These are phyloP conservation scores for Allomyces javanicus DNA, from an alignment of 192 early-diverging fungal species.

Conservation along the genomic window DNA sequence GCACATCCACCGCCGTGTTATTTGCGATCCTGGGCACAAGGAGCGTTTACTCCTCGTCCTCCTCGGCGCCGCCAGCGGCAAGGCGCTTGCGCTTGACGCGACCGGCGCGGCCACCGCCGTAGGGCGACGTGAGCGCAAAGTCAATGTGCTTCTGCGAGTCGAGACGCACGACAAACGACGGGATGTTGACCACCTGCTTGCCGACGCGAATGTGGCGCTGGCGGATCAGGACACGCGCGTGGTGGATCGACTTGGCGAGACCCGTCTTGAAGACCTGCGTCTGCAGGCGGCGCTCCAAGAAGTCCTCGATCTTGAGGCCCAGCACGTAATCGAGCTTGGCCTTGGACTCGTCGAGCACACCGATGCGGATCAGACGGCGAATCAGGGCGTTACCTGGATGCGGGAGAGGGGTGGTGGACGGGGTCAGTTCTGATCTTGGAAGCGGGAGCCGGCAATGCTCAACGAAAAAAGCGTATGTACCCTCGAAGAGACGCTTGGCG, in stretches of 20 bases:
- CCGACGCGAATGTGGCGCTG: conserved; percentile 98
- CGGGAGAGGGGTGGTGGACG: too few relatives aligned
- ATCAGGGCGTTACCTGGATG: conserved; percentile 64
- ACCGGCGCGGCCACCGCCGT: conserved; percentile 94
- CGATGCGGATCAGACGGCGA: conserved; percentile 92
- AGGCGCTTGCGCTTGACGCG: conserved; percentile 90
- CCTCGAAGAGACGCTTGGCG: conserved; percentile 94
- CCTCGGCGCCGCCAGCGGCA: conserved; percentile 30
- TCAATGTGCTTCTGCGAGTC: conserved; percentile 58
- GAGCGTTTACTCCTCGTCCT: conserved; percentile 41
- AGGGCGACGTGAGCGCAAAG: conserved; percentile 69
- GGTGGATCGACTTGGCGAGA: conserved; percentile 95
- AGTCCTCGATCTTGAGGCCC: conserved; percentile 93
- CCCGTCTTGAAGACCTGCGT: conserved; percentile 98
- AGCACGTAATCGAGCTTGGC: conserved; percentile 98
- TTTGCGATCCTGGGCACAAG: too few relatives aligned
- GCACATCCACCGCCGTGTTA: too few relatives aligned
- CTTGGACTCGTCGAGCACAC: conserved; percentile 92
- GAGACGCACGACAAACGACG: conserved; percentile 86
- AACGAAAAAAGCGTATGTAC: conserved; percentile 11
- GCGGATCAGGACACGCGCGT: conserved; percentile 93
- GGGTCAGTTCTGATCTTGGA: too few relatives aligned
- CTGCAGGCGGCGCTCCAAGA: conserved; percentile 94
- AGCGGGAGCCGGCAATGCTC: too few relatives aligned
- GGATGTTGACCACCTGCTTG: conserved; percentile 93